phyloP scores from a whole-genome alignment of 768 basidiomycete genomes.

The Boletus vermiculosoides region DNA sequence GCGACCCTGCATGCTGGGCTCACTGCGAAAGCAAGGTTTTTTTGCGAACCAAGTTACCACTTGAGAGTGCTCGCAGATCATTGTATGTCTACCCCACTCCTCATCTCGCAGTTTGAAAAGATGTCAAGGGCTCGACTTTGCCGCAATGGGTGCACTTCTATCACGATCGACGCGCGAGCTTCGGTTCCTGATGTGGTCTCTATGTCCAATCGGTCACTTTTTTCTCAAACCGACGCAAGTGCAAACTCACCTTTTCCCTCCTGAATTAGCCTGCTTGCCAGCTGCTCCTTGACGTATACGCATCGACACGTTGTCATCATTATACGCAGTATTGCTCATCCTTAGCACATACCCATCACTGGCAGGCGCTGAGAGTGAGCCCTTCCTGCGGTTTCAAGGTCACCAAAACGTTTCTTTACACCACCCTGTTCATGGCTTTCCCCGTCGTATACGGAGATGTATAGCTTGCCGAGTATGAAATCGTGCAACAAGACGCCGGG shows the following conservation, averaged over 20 bases:
- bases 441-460: slow-evolving; percentile 7
- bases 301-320: slow-evolving; percentile 18
- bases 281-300: slow-evolving; percentile 24
- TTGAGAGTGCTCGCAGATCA: slow-evolving; percentile 3
- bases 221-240: slow-evolving; percentile 15
- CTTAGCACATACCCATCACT: too few relatives aligned
- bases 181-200: slow-evolving; percentile 25
- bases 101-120: slow-evolving; percentile 16
- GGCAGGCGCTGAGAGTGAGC: slow-evolving; percentile 3
- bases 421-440: slow-evolving; percentile 2
- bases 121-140: slow-evolving; percentile 22
- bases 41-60: not conserved
- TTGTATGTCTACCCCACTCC: not conserved
- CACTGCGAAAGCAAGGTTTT: not conserved
- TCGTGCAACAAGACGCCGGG: slow-evolving; percentile 12
- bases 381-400: not conserved
- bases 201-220: slow-evolving; percentile 6
- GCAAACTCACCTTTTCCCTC: not conserved
- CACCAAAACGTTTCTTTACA: slow-evolving; percentile 10
- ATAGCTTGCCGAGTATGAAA: slow-evolving; percentile 8
- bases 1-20: not conserved
- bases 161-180: slow-evolving; percentile 27
- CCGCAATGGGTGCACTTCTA: slow-evolving; percentile 23
- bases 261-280: slow-evolving; percentile 3
- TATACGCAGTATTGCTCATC: slow-evolving; percentile 1